A percentile compares a stretch with the other conserved stretches of the same genome.
These are phyloP conservation scores for Sordaria brevicollis DNA, from an alignment of 495 filamentous ascomycete species.

Conservation along the genomic window DNA sequence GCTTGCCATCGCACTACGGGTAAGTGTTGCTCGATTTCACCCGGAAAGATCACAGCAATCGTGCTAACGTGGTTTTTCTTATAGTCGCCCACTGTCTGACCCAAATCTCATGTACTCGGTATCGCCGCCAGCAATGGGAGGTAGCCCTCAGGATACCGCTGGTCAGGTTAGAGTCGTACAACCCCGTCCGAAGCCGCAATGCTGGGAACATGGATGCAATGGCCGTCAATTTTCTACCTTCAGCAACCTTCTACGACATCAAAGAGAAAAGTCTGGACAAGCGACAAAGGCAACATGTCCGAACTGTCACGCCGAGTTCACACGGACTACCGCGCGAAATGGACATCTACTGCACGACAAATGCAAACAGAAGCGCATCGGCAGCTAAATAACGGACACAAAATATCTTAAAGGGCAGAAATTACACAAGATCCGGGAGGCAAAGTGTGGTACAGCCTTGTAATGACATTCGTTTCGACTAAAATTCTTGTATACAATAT, in stretches of 20 bases:
- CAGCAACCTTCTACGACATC: conserved; percentile 84
- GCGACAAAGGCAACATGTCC: conserved; percentile 79
- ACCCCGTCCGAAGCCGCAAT: conserved; percentile 77
- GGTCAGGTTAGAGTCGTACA: conserved; percentile 59
- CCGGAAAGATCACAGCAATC: not conserved
- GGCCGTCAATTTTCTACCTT: conserved; percentile 91
- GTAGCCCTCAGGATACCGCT: conserved; percentile 18
- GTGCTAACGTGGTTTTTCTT: conserved; percentile 8
- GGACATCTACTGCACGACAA: conserved; percentile 84
- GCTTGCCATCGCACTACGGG: conserved; percentile 36
- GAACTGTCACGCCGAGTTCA: conserved; percentile 84
- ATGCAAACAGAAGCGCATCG: conserved; percentile 57
- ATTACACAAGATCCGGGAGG: not conserved
- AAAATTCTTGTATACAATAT: not conserved
- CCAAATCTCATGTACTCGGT: conserved; percentile 35
- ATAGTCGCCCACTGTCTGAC: conserved; percentile 28
- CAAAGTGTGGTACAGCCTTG: not conserved
- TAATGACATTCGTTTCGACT: not conserved
- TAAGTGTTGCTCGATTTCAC: conserved; percentile 11
- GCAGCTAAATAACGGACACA: conserved; percentile 10
- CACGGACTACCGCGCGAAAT: conserved; percentile 80
- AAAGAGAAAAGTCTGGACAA: conserved; percentile 87
- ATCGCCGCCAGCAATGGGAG: conserved; percentile 16
- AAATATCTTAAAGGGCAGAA: not conserved
- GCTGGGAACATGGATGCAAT: conserved; percentile 94